phyloP scores from a whole-genome alignment of 2,329 filamentous ascomycete species.

The Penicillium italicum region DNA sequence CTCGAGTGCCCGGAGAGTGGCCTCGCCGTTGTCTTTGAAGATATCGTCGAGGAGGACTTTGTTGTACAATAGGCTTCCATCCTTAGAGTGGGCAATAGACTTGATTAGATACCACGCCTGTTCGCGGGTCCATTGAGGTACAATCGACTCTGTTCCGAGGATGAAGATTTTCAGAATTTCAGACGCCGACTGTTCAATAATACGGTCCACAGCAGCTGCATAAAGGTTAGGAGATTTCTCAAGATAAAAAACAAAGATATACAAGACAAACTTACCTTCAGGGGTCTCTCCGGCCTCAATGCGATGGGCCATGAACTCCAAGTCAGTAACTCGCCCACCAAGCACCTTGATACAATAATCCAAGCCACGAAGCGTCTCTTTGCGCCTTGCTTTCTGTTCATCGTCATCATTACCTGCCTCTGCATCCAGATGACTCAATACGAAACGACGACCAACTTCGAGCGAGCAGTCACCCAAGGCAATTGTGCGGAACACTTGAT shows the following conservation, averaged over 20 bases:
- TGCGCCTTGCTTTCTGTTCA: constrained; percentile 29
- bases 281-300: constrained; percentile 85
- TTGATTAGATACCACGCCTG: constrained; percentile 91
- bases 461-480: constrained; percentile 81
- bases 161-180: constrained; percentile 95
- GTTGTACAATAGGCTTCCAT: constrained; percentile 68
- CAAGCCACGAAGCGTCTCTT: constrained; percentile 63
- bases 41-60: constrained; percentile 74
- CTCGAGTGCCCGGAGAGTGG: constrained; percentile 73
- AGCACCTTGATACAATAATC: constrained; percentile 77
- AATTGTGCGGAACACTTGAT: constrained; percentile 84
- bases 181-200: constrained; percentile 80
- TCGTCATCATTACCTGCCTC: constrained; percentile 37
- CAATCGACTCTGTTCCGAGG: constrained; percentile 55
- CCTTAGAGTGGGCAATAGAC: constrained; percentile 64
- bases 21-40: constrained; percentile 70
- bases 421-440: constrained; percentile 72
- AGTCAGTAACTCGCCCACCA: constrained; percentile 88
- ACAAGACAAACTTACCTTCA: constrained; percentile 41
- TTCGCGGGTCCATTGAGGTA: constrained; percentile 70
- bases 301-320: constrained; percentile 87
- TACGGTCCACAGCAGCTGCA: constrained; percentile 73
- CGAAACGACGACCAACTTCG: constrained; percentile 81
- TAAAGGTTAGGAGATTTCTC: constrained; percentile 17
- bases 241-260: too few relatives aligned